These are phyloP conservation scores for Citropsis articulata DNA, from an alignment of 345 rosid genomes.

Conservation along the genomic window DNA sequence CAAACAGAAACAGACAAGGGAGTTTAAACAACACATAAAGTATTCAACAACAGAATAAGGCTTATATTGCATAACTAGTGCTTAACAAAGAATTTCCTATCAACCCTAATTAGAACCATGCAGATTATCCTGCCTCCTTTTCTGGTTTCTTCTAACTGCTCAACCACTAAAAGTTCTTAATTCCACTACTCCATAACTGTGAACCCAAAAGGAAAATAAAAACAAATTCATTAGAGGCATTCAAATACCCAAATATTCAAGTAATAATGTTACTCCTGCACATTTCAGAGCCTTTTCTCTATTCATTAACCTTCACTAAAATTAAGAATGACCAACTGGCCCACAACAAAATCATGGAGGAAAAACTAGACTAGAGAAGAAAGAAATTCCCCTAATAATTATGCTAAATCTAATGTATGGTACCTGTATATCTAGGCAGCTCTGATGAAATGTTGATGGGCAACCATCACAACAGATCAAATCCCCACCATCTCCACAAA, in stretches of 20 bases:
- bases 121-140: neutral
- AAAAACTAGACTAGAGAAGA: neutral
- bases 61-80: neutral
- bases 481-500: constrained; percentile 98
- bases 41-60: too few species aligned
- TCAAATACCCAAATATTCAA: constrained; percentile 1
- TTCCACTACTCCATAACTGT: neutral
- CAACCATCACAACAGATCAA: constrained; percentile 95
- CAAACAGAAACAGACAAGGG: too few species aligned
- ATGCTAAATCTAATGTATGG: neutral
- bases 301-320: constrained; percentile 7
- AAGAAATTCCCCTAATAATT: neutral
- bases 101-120: neutral
- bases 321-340: neutral
- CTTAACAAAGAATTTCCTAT: constrained; percentile 1
- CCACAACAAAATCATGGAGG: neutral
- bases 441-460: constrained; percentile 93
- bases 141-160: neutral
- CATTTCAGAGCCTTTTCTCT: neutral
- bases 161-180: neutral
- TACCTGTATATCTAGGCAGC: constrained; percentile 80
- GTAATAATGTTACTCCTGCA: neutral
- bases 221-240: neutral
- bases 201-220: neutral
- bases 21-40: too few species aligned